These are phyloP conservation scores for Fusarium nematophilum DNA, from an alignment of 2,329 filamentous ascomycete genomes.

Conservation along the genomic window DNA sequence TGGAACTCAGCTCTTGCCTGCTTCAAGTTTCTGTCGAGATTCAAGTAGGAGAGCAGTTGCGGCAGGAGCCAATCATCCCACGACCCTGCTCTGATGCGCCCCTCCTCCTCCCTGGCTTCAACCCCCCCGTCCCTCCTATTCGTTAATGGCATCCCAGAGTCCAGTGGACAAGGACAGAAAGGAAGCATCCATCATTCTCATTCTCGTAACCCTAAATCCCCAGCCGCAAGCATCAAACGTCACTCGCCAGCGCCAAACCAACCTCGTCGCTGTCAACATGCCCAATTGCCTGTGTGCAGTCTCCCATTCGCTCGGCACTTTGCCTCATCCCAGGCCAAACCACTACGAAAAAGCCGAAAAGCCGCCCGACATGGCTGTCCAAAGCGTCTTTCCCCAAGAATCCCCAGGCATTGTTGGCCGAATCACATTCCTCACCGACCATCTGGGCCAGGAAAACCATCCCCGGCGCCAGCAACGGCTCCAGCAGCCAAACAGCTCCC, in stretches of 20 bases:
- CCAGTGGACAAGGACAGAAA: slow-evolving; percentile 8
- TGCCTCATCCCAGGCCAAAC: slow-evolving; percentile 33
- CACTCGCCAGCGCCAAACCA: slow-evolving; percentile 36
- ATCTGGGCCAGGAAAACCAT: slow-evolving; percentile 43
- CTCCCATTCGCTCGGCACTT: slow-evolving; percentile 44
- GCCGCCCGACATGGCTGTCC: slow-evolving; percentile 26
- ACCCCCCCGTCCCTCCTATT: slow-evolving; percentile 11
- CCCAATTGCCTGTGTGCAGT: slow-evolving; percentile 20
- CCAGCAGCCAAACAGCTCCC: slow-evolving; percentile 39
- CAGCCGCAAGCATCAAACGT: slow-evolving; percentile 18
- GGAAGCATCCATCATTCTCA: slow-evolving; percentile 21
- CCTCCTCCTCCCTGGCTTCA: background rate
- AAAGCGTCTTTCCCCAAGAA: slow-evolving; percentile 23
- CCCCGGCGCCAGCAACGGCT: slow-evolving; percentile 42
- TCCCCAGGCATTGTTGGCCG: slow-evolving; percentile 33
- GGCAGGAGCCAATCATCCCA: slow-evolving; percentile 26
- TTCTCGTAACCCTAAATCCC: slow-evolving; percentile 24
- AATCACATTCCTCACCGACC: slow-evolving; percentile 46
- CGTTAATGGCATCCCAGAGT: slow-evolving; percentile 5
- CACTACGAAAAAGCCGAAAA: slow-evolving; percentile 27
- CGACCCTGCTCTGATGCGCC: slow-evolving; percentile 4
- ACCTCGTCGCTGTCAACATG: slow-evolving; percentile 31
- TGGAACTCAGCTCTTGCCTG: slow-evolving; percentile 7
- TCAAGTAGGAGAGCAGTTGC: slow-evolving; percentile 21
- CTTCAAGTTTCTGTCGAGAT: slow-evolving; percentile 15